phyloP scores from a whole-genome alignment of 176 grass and related monocot genomes.

The Cymbopogon citratus region DNA sequence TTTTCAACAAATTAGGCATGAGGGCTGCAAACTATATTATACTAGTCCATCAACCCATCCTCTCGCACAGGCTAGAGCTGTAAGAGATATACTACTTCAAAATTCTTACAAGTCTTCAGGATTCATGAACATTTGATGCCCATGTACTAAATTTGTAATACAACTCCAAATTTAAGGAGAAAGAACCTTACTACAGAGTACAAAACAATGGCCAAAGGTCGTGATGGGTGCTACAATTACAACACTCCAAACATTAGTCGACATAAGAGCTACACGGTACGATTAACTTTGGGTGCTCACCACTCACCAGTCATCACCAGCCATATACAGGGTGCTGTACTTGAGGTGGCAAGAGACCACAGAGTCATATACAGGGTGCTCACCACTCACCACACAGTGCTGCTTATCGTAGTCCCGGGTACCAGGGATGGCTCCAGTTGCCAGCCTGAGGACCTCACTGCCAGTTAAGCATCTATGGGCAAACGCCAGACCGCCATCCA shows the following conservation, averaged over 20 bases:
- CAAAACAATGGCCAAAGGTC: not conserved
- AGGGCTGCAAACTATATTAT: no score
- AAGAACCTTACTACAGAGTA: not conserved
- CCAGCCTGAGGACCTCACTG: conserved; percentile 57
- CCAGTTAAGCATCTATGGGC: conserved; percentile 62
- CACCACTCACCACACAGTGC: conserved; percentile 48
- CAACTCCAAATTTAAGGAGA: not conserved
- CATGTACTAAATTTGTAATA: not conserved
- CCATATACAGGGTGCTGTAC: conserved; percentile 38
- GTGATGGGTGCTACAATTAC: not conserved
- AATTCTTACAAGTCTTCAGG: not conserved
- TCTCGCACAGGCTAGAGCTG: no score
- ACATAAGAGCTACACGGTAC: not conserved
- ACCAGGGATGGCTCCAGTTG: conserved; percentile 51
- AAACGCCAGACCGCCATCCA: conserved; percentile 59
- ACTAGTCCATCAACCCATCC: no score
- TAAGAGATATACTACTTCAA: no score
- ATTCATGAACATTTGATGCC: not conserved
- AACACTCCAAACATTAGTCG: not conserved
- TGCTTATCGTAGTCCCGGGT: conserved; percentile 56
- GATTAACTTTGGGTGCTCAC: not conserved
- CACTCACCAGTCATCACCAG: conserved; percentile 11
- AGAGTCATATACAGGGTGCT: no score
- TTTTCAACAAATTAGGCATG: no score
- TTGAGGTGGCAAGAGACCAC: conserved; percentile 52